Conservation (phyloP, 2,329 filamentous ascomycete species). For the Huntiella abstrusa region DNA sequence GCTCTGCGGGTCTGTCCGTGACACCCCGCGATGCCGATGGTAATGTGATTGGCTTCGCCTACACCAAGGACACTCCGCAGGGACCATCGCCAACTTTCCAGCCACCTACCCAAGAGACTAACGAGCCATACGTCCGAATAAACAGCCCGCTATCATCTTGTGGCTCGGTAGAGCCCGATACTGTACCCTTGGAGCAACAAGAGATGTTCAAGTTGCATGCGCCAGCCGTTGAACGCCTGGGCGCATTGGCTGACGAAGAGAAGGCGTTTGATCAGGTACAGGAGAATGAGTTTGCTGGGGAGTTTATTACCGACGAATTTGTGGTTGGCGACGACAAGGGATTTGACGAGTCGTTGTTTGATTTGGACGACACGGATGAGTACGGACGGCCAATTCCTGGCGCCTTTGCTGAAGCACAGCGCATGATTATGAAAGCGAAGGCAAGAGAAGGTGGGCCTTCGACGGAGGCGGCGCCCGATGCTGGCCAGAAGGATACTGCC, state of each 20-base stretch:
- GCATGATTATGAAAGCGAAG: slow-evolving; percentile 12
- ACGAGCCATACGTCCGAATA: slow-evolving; percentile 6
- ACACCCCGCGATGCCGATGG: slow-evolving; percentile 39
- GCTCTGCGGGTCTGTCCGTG: slow-evolving; percentile 24
- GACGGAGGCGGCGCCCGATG: slow-evolving; percentile 8
- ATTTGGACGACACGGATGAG: slow-evolving; percentile 44
- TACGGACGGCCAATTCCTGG: slow-evolving; percentile 42
- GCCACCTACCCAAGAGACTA: not conserved
- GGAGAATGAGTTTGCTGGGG: slow-evolving; percentile 27
- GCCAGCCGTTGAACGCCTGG: slow-evolving; percentile 6
- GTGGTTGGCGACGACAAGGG: slow-evolving; percentile 29
- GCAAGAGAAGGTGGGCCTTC: slow-evolving; percentile 5
- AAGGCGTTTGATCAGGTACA: slow-evolving; percentile 46
- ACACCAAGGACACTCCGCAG: slow-evolving; percentile 26
- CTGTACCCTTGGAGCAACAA: slow-evolving; percentile 10
- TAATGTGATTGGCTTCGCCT: slow-evolving; percentile 36
- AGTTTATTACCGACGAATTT: slow-evolving; percentile 18
- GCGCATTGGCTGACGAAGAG: slow-evolving; percentile 31
- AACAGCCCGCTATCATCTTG: slow-evolving; percentile 18
- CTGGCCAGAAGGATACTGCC: not conserved
- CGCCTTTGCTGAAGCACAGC: slow-evolving; percentile 35
- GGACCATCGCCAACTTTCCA: slow-evolving; percentile 11
- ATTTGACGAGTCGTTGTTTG: slow-evolving; percentile 59
- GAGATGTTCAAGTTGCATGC: slow-evolving; percentile 10
- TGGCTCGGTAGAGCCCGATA: slow-evolving; percentile 25